phyloP scores from a whole-genome alignment of 495 filamentous ascomycete genomes.

The Neurospora africana region DNA sequence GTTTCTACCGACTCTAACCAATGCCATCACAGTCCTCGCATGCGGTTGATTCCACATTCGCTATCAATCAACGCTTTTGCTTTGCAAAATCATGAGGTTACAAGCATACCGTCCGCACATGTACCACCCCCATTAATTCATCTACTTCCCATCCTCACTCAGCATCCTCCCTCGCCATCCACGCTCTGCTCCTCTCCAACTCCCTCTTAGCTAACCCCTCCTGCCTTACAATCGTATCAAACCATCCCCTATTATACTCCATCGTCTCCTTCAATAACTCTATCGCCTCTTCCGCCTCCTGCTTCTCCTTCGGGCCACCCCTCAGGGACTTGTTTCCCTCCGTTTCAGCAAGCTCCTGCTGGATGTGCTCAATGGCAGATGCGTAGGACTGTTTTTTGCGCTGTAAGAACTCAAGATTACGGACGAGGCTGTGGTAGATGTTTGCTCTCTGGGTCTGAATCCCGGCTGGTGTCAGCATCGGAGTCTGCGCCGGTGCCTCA shows the following conservation, averaged over 20 bases:
- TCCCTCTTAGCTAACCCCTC: background rate
- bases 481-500: background rate
- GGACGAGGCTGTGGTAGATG: background rate
- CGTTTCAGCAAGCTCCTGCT: no score
- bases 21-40: background rate
- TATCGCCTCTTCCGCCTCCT: background rate
- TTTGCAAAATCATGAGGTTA: background rate
- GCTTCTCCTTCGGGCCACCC: background rate
- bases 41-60: background rate
- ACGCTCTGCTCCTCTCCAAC: background rate
- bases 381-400: background rate
- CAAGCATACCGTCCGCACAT: background rate
- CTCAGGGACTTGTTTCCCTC: background rate
- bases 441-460: background rate
- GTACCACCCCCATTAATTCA: background rate
- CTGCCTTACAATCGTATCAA: background rate
- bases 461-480: background rate
- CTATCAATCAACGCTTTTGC: background rate
- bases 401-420: background rate
- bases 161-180: background rate
- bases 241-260: no score
- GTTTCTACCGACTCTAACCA: background rate
- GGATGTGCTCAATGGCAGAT: background rate
- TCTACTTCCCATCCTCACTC: background rate
- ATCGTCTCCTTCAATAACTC: background rate